Evolutionary conservation across 2,329 filamentous ascomycete genomes (phyloP).

Genomic region (Diaporthe citriasiana): DNA sequence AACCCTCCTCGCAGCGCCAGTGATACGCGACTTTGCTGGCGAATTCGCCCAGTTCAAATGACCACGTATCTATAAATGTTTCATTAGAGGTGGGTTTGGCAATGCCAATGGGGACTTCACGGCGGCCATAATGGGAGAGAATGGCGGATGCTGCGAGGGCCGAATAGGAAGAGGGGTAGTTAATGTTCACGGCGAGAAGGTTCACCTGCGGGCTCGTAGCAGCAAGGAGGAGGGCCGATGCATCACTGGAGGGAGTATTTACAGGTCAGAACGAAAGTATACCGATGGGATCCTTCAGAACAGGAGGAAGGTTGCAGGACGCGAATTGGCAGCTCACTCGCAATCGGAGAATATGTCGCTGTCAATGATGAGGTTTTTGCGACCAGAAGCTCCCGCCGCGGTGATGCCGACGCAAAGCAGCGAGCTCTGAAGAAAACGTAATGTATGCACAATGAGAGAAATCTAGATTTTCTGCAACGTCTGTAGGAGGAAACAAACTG

Average conservation of each 20-base stretch:
- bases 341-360: constrained; percentile 63
- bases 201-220: constrained; percentile 54
- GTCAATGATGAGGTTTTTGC: constrained; percentile 60
- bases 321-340: constrained; percentile 52
- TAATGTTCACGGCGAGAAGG: constrained; percentile 58
- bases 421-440: neutral
- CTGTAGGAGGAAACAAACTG: neutral
- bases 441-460: neutral
- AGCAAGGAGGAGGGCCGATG: constrained; percentile 58
- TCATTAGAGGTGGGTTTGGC: constrained; percentile 56
- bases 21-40: constrained; percentile 61
- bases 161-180: constrained; percentile 58
- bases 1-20: constrained; percentile 49
- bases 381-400: neutral
- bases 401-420: neutral
- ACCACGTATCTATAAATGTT: constrained; percentile 59
- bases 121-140: constrained; percentile 57
- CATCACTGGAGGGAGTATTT: constrained; percentile 51
- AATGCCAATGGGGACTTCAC: constrained; percentile 55
- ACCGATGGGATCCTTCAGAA: neutral
- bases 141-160: constrained; percentile 57
- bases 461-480: neutral
- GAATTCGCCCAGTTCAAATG: constrained; percentile 59
- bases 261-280: neutral
- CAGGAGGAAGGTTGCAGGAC: neutral